Evolutionary conservation across 2,329 filamentous ascomycete species (phyloP).

Genomic region (Diplocarpon mali): DNA sequence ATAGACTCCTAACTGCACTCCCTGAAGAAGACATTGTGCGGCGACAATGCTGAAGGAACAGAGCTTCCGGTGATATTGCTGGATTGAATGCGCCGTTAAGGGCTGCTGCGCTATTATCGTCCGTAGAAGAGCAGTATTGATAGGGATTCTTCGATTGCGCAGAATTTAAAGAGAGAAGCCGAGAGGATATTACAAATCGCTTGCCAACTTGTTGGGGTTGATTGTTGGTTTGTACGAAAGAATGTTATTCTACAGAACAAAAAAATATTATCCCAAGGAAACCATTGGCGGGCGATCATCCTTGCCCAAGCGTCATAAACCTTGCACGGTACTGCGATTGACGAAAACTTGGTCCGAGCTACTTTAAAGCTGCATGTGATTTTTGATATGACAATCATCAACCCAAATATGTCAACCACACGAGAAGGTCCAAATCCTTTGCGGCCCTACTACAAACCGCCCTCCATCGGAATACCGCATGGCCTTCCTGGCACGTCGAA

Average conservation of each 20-base stretch:
- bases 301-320: conserved; percentile 10
- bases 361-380: conserved; percentile 5
- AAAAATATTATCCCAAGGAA: conserved; percentile 7
- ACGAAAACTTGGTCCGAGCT: conserved; percentile 11
- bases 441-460: conserved; percentile 51
- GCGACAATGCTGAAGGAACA: neutral
- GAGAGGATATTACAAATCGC: no score
- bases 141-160: neutral
- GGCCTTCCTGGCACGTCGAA: conserved; percentile 29
- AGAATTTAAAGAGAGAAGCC: no score
- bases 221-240: neutral
- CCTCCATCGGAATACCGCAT: conserved; percentile 49
- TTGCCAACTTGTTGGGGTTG: neutral
- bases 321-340: conserved; percentile 1
- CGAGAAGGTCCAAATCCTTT: conserved; percentile 46
- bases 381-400: conserved; percentile 5
- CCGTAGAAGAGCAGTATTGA: neutral
- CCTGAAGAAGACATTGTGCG: conserved; percentile 11
- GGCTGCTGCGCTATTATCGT: neutral
- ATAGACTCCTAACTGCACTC: conserved; percentile 5
- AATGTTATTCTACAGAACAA: neutral
- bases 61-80: conserved; percentile 1
- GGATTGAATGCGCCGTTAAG: neutral
- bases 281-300: conserved; percentile 7
- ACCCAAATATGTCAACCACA: conserved; percentile 32